Conservation (phyloP, 1,139 yeast genomes). For the Kazachstania sp. region DNA sequence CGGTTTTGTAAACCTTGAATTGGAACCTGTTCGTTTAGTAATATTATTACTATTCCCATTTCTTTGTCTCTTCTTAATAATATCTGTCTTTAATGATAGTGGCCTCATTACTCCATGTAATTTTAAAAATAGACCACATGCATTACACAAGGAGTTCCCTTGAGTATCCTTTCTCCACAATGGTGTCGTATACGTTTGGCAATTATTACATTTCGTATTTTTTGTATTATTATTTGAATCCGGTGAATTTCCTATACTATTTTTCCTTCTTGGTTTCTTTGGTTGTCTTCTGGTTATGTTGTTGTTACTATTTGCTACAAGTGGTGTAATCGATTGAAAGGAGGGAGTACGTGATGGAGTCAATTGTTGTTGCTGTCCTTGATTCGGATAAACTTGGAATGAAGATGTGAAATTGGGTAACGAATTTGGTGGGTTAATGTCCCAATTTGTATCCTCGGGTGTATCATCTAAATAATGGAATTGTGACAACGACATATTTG, state of each 20-base stretch:
- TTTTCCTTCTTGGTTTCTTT: neutral
- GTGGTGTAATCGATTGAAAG: neutral
- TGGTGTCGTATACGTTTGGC: constrained; percentile 90
- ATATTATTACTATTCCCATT: constrained; percentile 7
- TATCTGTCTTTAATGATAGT: constrained; percentile 80
- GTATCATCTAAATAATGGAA: constrained; percentile 1
- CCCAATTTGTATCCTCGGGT: neutral
- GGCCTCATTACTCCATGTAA: constrained; percentile 94
- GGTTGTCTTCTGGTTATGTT: neutral
- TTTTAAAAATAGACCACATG: constrained; percentile 86
- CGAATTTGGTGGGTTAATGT: neutral
- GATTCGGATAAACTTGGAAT: neutral
- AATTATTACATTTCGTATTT: constrained; percentile 55
- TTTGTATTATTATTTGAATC: neutral
- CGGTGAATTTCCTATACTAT: neutral
- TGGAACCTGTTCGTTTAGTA: neutral
- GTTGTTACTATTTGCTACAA: neutral
- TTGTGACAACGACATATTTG: neutral
- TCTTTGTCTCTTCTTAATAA: constrained; percentile 67
- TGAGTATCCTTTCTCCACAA: constrained; percentile 90
- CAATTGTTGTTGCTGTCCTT: neutral
- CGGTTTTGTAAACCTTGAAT: neutral
- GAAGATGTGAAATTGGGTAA: neutral
- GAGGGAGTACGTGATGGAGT: neutral
- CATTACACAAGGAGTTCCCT: constrained; percentile 90